Evolutionary conservation across 2,329 filamentous ascomycete genomes (phyloP), one percentile per base, ranked within the genome.

Genomic region (Alternaria postmessia): DNA sequence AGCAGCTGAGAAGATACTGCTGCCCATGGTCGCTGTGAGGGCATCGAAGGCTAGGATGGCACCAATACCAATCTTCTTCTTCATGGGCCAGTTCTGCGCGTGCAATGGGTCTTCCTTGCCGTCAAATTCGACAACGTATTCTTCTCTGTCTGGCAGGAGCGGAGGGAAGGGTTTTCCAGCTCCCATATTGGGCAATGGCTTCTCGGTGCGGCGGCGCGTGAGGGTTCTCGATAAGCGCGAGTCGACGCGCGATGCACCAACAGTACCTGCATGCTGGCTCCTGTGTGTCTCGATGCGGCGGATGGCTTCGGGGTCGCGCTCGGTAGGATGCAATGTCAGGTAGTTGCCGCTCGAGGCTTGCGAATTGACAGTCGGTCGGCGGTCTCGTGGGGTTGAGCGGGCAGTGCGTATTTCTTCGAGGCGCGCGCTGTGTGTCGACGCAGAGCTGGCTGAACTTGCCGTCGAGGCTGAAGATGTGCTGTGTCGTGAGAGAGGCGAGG

Each of bases 61-160:
- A 20, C 88, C 87, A 1, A 89, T 90, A 7, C 85, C 69, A 41
- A 93, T 51, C 88, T 96, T 97, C 82, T 91, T 94, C 72, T 82
- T 87, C 62, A 91, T 77, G 0, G 91, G 85, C 93, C 93, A 97
- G 76, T 97, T 97, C 80, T 95, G 91, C 0, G 93, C 89, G 78
- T 97, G 93, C 63, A 94, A 74, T 3, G 93, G 93, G 72, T 97
- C 93, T 64, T 93, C 85, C 1, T 88, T 89, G 0, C 93, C 93
- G 67, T 94, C 89, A 71, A 96, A 97, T 54, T 86, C 91, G 47
- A 94, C 91, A 0, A 93, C 90, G 72, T 94, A 94, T 65, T 91
- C 88, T 69, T 94, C 91, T 67, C 86, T 84, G 4, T 89, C 87
- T 2, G 91, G 91, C 46, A 94, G 76, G 0, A 80, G 82, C 2